Evolutionary conservation across 2,329 filamentous ascomycete genomes (phyloP).

Genomic region (Pestalotiopsis sp.): DNA sequence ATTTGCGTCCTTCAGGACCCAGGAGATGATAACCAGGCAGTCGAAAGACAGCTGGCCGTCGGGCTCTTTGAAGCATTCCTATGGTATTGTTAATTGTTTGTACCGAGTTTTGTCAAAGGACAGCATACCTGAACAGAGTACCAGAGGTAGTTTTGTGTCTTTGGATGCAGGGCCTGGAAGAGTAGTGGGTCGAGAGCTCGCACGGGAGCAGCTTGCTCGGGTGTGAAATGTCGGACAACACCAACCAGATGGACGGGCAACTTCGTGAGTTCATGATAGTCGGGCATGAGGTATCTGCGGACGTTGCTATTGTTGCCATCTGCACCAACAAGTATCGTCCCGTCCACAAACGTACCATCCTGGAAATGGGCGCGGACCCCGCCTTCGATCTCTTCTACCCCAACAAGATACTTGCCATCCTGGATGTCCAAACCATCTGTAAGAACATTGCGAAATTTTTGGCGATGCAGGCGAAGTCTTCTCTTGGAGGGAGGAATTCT

Average conservation of each 20-base stretch:
- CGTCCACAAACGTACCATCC: slow-evolving; percentile 34
- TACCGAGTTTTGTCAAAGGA: slow-evolving; percentile 25
- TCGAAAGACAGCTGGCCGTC: slow-evolving; percentile 37
- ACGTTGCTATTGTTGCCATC: slow-evolving; percentile 41
- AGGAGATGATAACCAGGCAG: slow-evolving; percentile 49
- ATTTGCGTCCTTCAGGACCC: slow-evolving; percentile 36
- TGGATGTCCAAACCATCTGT: slow-evolving; percentile 31
- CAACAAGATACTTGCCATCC: slow-evolving; percentile 34
- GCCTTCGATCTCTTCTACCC: slow-evolving; percentile 25
- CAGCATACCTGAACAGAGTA: slow-evolving; percentile 47
- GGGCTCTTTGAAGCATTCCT: slow-evolving; percentile 22
- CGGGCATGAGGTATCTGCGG: slow-evolving; percentile 35
- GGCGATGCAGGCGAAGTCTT: slow-evolving; percentile 36
- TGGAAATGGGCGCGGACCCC: slow-evolving; percentile 31
- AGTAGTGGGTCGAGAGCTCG: slow-evolving; percentile 55
- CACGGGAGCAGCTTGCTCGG: slow-evolving; percentile 36
- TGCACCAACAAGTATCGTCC: slow-evolving; percentile 40
- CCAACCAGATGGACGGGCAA: slow-evolving; percentile 42
- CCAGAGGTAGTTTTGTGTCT: slow-evolving; percentile 52
- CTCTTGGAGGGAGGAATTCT: slow-evolving; percentile 39
- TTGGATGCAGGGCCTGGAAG: slow-evolving; percentile 56
- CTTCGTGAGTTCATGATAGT: slow-evolving; percentile 31
- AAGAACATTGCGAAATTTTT: slow-evolving; percentile 35
- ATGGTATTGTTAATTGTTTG: not conserved
- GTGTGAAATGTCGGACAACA: slow-evolving; percentile 37